A percentile compares a stretch with the other conserved stretches of the same genome.
phyloP scores from a whole-genome alignment of 2,329 filamentous ascomycete species.

The Colletotrichum sojae region DNA sequence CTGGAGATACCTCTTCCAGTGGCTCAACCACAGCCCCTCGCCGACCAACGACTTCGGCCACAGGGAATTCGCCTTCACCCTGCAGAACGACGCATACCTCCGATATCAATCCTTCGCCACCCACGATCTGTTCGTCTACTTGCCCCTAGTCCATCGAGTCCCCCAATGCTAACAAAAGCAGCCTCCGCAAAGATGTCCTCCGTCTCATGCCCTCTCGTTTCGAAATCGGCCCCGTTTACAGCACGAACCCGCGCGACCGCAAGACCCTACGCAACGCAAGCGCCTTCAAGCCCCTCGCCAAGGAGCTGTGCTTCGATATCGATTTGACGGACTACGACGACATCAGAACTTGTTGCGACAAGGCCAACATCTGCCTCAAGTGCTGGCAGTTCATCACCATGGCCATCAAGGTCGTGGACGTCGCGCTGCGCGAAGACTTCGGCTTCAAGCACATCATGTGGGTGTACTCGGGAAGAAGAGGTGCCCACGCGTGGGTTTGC shows the following conservation, averaged over 20 bases:
- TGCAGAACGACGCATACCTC: slow-evolving; percentile 92
- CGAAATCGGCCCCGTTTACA: slow-evolving; percentile 98
- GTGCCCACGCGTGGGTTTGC: slow-evolving; percentile 98
- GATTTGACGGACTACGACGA: slow-evolving; percentile 99
- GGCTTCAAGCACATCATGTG: slow-evolving; percentile 97
- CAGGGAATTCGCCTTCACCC: slow-evolving; percentile 95
- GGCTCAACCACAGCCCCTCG: slow-evolving; percentile 93
- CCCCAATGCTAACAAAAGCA: slow-evolving; percentile 49
- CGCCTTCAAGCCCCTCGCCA: slow-evolving; percentile 88
- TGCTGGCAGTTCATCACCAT: slow-evolving; percentile 99
- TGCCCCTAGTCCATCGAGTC: neutral
- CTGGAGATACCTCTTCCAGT: slow-evolving; percentile 95
- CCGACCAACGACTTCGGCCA: slow-evolving; percentile 91
- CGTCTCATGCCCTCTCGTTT: slow-evolving; percentile 92
- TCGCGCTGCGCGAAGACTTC: slow-evolving; percentile 91
- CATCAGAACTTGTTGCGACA: slow-evolving; percentile 93
- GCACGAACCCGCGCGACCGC: slow-evolving; percentile 91
- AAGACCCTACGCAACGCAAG: slow-evolving; percentile 86
- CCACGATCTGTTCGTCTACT: slow-evolving; percentile 62
- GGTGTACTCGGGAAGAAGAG: slow-evolving; percentile 97
- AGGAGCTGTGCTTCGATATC: slow-evolving; percentile 99
- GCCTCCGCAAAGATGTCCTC: slow-evolving; percentile 91
- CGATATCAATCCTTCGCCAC: slow-evolving; percentile 83
- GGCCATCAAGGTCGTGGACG: slow-evolving; percentile 94
- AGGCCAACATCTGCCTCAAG: slow-evolving; percentile 92